Evolutionary conservation across 176 grass and related monocot species (phyloP).

Genomic region (Thalia dealbata): DNA sequence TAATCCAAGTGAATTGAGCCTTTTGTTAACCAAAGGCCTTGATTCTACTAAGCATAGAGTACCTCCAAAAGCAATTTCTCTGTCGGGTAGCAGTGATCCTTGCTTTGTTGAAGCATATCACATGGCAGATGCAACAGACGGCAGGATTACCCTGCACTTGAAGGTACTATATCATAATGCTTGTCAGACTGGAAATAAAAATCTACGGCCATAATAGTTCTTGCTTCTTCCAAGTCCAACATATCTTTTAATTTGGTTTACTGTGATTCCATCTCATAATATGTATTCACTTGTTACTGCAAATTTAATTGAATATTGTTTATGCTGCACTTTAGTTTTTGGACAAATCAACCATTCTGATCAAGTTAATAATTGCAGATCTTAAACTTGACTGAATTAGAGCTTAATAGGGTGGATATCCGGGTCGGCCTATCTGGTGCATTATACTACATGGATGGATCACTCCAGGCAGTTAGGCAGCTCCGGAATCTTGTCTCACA

Average conservation of each 20-base stretch:
- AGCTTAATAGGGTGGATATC: conserved; percentile 94
- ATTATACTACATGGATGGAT: conserved; percentile 93
- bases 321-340: neutral
- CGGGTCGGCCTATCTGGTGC: conserved; percentile 83
- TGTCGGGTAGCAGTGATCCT: conserved; percentile 86
- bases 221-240: neutral
- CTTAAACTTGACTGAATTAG: conserved; percentile 95
- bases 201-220: neutral
- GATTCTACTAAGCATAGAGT: conserved; percentile 58
- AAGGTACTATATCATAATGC: conserved; percentile 31
- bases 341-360: conserved; percentile 9
- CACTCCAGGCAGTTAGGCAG: conserved; percentile 74
- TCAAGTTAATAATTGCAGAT: conserved; percentile 44
- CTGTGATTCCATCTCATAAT: neutral
- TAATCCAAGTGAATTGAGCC: conserved; percentile 54
- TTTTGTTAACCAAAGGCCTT: conserved; percentile 75
- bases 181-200: neutral
- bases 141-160: conserved; percentile 80
- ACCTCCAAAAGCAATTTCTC: conserved; percentile 61
- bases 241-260: neutral
- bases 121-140: conserved; percentile 82
- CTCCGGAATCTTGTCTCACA: conserved; percentile 88
- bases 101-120: conserved; percentile 98
- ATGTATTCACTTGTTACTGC: neutral
- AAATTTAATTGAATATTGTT: neutral